These are phyloP conservation scores for Tolypocladium nubicola DNA, from an alignment of 2,329 filamentous ascomycete species.

Conservation along the genomic window DNA sequence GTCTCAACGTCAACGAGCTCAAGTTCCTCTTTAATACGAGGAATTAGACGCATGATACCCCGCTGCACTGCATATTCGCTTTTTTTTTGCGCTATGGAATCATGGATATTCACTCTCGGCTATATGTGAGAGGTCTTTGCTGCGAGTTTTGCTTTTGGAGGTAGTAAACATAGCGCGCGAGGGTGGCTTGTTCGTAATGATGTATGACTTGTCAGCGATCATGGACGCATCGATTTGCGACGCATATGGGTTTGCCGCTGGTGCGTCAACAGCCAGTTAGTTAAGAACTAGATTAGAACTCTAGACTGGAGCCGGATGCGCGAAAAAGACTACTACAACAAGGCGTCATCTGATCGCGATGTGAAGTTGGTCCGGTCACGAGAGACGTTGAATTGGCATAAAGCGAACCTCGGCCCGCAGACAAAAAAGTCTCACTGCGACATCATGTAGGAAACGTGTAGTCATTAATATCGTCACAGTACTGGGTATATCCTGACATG, in stretches of 20 bases:
- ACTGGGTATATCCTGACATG: not conserved
- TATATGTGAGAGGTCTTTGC: not conserved
- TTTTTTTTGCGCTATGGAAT: not conserved
- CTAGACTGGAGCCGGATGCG: not conserved
- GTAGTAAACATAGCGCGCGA: not conserved
- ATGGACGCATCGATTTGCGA: not conserved
- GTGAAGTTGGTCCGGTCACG: not conserved
- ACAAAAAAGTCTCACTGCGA: not conserved
- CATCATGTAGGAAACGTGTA: not conserved
- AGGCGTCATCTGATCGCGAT: no score
- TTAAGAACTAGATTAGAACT: not conserved
- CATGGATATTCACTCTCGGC: not conserved
- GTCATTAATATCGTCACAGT: not conserved
- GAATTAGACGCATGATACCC: not conserved
- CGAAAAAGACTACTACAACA: no score
- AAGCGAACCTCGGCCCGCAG: not conserved
- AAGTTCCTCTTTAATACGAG: constrained; percentile 51
- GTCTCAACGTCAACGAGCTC: constrained; percentile 57
- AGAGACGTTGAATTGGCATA: no score
- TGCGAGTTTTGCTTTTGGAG: not conserved
- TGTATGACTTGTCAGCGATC: not conserved
- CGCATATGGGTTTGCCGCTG: not conserved
- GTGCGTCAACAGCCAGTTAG: not conserved
- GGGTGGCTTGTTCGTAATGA: not conserved
- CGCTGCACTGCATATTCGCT: not conserved